phyloP scores from a whole-genome alignment of 495 filamentous ascomycete genomes.

The Neurospora tetrasperma region DNA sequence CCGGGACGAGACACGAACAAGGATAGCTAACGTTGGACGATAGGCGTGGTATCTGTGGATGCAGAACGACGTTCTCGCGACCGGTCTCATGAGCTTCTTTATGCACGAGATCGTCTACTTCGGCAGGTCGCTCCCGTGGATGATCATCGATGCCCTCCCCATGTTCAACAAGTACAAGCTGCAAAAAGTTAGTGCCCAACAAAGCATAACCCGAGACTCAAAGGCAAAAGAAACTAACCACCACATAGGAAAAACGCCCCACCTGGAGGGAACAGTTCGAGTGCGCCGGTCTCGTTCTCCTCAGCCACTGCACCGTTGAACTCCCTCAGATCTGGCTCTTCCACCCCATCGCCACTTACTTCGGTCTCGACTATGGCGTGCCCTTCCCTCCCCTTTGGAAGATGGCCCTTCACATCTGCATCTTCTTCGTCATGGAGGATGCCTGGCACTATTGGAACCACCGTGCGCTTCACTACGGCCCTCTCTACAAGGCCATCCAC shows the following conservation, averaged over 20 bases:
- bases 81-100: slow-evolving; percentile 89
- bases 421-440: slow-evolving; percentile 96
- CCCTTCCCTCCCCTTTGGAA: slow-evolving; percentile 78
- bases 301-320: slow-evolving; percentile 94
- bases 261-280: slow-evolving; percentile 86
- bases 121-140: slow-evolving; percentile 83
- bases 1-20: background rate
- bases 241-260: slow-evolving; percentile 69
- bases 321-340: slow-evolving; percentile 98
- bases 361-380: slow-evolving; percentile 77
- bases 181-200: slow-evolving; percentile 54
- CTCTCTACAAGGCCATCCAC: slow-evolving; percentile 88
- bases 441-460: slow-evolving; percentile 98
- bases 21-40: slow-evolving; percentile 3
- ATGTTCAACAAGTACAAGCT: slow-evolving; percentile 90
- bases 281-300: slow-evolving; percentile 81
- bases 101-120: slow-evolving; percentile 96
- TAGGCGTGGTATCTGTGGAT: slow-evolving; percentile 88
- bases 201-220: background rate
- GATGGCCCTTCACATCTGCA: slow-evolving; percentile 82
- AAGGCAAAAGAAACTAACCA: slow-evolving; percentile 6
- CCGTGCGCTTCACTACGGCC: slow-evolving; percentile 88
- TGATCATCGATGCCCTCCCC: slow-evolving; percentile 80
- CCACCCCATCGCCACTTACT: slow-evolving; percentile 93
- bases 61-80: slow-evolving; percentile 92